A percentile compares a stretch with the other conserved stretches of the same genome.
Evolutionary conservation across 2,329 filamentous ascomycete genomes (phyloP).

Genomic region (Fusarium sublunatum): DNA sequence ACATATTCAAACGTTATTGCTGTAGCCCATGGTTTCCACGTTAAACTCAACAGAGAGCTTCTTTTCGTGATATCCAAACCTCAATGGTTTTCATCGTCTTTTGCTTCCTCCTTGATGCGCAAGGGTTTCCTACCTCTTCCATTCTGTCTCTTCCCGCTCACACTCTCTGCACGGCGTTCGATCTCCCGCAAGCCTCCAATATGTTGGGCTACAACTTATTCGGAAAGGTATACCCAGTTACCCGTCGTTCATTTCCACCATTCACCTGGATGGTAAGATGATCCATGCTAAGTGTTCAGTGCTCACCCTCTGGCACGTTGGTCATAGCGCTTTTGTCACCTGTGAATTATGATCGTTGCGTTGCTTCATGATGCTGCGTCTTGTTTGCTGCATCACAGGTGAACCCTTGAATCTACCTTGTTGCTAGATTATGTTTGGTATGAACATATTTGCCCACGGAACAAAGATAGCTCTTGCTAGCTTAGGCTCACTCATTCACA

Average conservation of each 20-base stretch:
- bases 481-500: constrained; percentile 13
- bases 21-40: too few species aligned
- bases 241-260: constrained; percentile 44
- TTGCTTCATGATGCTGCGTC: too few species aligned
- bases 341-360: not conserved
- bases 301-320: not conserved
- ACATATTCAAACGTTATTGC: too few species aligned
- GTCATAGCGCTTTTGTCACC: constrained; percentile 3
- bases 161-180: constrained; percentile 13
- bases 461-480: constrained; percentile 14
- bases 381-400: constrained; percentile 3
- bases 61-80: constrained; percentile 5
- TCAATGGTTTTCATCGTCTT: not conserved
- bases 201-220: constrained; percentile 6
- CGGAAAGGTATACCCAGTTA: constrained; percentile 18
- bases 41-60: constrained; percentile 6
- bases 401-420: not conserved
- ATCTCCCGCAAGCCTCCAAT: constrained; percentile 27
- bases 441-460: constrained; percentile 8
- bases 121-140: constrained; percentile 11
- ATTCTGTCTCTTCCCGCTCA: constrained; percentile 12
- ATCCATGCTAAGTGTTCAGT: constrained; percentile 10
- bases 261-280: constrained; percentile 28
- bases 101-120: constrained; percentile 8
- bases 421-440: constrained; percentile 1